Percentiles rank a stretch among this genome's conserved stretches.
phyloP scores from a whole-genome alignment of 1,139 yeast genomes.

The Diutina neorugosa region DNA sequence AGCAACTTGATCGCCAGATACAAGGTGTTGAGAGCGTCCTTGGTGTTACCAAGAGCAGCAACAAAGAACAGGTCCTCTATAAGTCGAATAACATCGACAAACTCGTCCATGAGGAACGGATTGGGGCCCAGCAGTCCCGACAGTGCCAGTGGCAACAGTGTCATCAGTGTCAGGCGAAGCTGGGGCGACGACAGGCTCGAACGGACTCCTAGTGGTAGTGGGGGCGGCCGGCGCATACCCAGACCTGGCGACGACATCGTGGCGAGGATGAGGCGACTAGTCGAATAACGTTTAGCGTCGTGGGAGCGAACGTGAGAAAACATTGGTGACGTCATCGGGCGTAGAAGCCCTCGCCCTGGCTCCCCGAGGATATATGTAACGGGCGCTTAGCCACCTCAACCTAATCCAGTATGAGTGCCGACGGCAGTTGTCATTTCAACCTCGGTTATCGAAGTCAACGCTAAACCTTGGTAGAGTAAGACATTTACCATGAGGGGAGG shows the following conservation, averaged over 20 bases:
- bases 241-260: neutral
- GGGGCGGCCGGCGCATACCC: neutral
- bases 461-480: too few species aligned
- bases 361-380: too few species aligned
- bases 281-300: too few species aligned
- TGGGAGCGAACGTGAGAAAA: too few species aligned
- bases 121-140: neutral
- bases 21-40: neutral
- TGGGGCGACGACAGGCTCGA: neutral
- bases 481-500: too few species aligned
- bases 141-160: neutral
- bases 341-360: too few species aligned
- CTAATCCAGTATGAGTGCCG: too few species aligned
- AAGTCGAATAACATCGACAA: neutral
- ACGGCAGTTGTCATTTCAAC: too few species aligned
- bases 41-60: neutral
- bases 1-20: slow-evolving; percentile 1
- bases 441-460: too few species aligned
- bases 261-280: too few species aligned
- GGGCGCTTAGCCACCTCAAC: too few species aligned
- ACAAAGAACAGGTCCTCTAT: neutral
- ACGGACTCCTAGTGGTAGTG: neutral
- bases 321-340: too few species aligned
- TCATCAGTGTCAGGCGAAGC: neutral
- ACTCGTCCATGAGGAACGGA: slow-evolving; percentile 1